Evolutionary conservation across 2,329 filamentous ascomycete genomes (phyloP).

Genomic region (Aspergillus quadrilineatus): DNA sequence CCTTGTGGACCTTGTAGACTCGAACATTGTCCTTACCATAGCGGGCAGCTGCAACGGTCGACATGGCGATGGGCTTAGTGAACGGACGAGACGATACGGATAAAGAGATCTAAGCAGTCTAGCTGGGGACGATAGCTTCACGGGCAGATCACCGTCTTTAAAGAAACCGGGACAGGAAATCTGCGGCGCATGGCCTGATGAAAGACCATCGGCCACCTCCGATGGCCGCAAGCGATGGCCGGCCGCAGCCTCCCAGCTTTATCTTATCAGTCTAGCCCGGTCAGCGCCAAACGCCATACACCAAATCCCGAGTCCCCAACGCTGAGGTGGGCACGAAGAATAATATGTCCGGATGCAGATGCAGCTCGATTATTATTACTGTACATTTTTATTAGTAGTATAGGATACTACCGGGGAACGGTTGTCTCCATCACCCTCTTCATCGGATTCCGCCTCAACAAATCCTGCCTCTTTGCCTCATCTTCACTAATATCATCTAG

Average conservation of each 20-base stretch:
- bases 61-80: constrained; percentile 24
- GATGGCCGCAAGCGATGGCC: constrained; percentile 32
- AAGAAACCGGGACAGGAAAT: constrained; percentile 8
- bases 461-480: constrained; percentile 39
- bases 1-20: constrained; percentile 87
- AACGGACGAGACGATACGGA: background rate
- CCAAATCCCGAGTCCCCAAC: background rate
- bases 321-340: background rate
- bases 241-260: constrained; percentile 28
- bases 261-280: constrained; percentile 27
- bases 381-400: background rate
- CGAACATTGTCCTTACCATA: constrained; percentile 89
- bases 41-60: constrained; percentile 44
- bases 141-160: constrained; percentile 15
- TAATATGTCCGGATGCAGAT: background rate
- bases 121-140: background rate
- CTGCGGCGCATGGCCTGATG: constrained; percentile 22
- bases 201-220: constrained; percentile 37
- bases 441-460: constrained; percentile 44
- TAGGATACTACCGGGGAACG: background rate
- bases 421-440: constrained; percentile 48
- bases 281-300: background rate
- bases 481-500: constrained; percentile 40
- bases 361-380: background rate
- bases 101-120: background rate